These are phyloP conservation scores for Trametes polyzona DNA, from an alignment of 1,284 basidiomycete genomes.

Conservation along the genomic window DNA sequence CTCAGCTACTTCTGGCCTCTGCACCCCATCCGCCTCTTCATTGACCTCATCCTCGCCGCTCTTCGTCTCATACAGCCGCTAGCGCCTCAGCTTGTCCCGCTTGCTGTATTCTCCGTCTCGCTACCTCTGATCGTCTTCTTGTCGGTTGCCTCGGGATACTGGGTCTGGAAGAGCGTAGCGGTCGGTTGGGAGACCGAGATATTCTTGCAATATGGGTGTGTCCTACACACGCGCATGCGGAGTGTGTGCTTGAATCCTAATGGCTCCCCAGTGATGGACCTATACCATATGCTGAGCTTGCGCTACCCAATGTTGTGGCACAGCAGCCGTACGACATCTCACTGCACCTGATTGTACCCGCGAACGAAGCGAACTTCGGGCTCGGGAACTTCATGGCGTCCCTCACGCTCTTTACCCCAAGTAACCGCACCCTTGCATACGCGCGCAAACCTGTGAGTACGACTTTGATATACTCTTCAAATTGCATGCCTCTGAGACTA, in stretches of 20 bases:
- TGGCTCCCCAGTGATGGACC: slow-evolving; percentile 60
- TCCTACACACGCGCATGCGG: slow-evolving; percentile 2
- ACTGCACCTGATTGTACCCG: slow-evolving; percentile 66
- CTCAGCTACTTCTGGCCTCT: slow-evolving; percentile 28
- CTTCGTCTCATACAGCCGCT: slow-evolving; percentile 46
- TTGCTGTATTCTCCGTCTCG: slow-evolving; percentile 60
- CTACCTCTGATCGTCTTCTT: slow-evolving; percentile 63
- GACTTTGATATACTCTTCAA: neutral
- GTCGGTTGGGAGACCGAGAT: slow-evolving; percentile 67
- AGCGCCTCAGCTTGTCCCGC: slow-evolving; percentile 60
- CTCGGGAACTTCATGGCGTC: slow-evolving; percentile 83
- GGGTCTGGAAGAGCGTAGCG: slow-evolving; percentile 72
- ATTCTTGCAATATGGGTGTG: slow-evolving; percentile 78
- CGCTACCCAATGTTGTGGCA: slow-evolving; percentile 53
- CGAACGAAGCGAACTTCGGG: slow-evolving; percentile 65
- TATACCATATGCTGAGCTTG: slow-evolving; percentile 60
- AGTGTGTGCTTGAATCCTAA: neutral
- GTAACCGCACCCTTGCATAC: slow-evolving; percentile 62
- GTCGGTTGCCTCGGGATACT: slow-evolving; percentile 66
- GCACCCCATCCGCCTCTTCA: slow-evolving; percentile 31
- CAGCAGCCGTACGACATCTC: slow-evolving; percentile 74
- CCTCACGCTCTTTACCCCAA: slow-evolving; percentile 56
- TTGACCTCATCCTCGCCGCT: slow-evolving; percentile 26
- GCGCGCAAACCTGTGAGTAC: slow-evolving; percentile 66
- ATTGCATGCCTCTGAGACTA: slow-evolving; percentile 1